Conservation (phyloP, 1,284 basidiomycete genomes). For the Moesziomyces antarcticus region DNA sequence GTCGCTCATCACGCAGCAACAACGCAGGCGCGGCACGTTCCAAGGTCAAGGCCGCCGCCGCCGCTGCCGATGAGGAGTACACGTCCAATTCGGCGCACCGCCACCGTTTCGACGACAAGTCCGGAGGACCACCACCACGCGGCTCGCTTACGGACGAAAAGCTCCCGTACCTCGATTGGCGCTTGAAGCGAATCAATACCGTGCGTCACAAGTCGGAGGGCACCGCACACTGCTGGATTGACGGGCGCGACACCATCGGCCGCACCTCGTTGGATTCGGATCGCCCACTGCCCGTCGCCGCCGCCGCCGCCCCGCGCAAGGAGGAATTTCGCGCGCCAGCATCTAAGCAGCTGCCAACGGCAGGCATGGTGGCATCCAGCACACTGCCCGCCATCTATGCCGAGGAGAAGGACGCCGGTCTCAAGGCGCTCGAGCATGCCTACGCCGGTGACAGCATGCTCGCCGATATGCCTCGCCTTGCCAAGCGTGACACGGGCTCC, state of each 20-base stretch:
- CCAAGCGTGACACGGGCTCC: conserved; percentile 39
- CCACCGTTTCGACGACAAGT: conserved; percentile 43
- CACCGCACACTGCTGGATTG: conserved; percentile 27
- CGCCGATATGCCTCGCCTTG: conserved; percentile 31
- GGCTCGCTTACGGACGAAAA: conserved; percentile 45
- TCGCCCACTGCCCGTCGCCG: neutral
- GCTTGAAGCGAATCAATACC: conserved; percentile 42
- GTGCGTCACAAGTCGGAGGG: conserved; percentile 29
- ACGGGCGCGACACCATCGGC: conserved; percentile 45
- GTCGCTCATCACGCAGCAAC: conserved; percentile 12
- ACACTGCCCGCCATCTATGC: conserved; percentile 16
- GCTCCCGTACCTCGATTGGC: conserved; percentile 53
- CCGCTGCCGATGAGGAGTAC: neutral
- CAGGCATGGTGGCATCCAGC: conserved; percentile 5
- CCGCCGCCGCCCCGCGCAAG: no score
- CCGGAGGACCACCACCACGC: conserved; percentile 37
- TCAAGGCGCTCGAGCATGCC: conserved; percentile 32
- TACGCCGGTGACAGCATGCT: conserved; percentile 28
- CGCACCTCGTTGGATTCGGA: conserved; percentile 30
- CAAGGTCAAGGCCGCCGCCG: conserved; percentile 9
- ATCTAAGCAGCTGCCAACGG: conserved; percentile 2
- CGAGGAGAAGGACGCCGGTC: conserved; percentile 26
- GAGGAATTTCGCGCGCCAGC: neutral
- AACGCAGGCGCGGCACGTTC: neutral
- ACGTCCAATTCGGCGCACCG: conserved; percentile 11